phyloP scores from a whole-genome alignment of 192 early-diverging fungal genomes.

The Linderina pennispora region DNA sequence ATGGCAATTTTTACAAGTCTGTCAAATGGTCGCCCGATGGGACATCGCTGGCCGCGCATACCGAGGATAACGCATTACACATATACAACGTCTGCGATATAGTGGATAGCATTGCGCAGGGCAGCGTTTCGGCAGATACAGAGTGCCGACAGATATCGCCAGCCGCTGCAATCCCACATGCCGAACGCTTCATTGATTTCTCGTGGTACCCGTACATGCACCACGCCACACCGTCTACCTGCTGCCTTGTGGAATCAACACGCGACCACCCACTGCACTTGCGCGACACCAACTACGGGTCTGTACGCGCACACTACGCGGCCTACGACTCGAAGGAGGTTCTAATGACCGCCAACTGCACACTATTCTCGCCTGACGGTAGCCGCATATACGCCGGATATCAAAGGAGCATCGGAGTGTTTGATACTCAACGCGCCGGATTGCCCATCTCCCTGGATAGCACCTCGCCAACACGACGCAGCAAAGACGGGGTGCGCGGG shows the following conservation, averaged over 20 bases:
- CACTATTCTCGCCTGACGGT: conserved; percentile 65
- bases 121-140: neutral
- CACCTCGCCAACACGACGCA: conserved; percentile 57
- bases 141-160: too few species aligned
- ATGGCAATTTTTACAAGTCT: conserved; percentile 7
- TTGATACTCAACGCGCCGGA: conserved; percentile 64
- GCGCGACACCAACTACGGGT: conserved; percentile 51
- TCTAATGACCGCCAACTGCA: conserved; percentile 56
- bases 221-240: conserved; percentile 47
- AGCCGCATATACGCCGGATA: conserved; percentile 65
- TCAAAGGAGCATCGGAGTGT: conserved; percentile 58
- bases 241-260: conserved; percentile 55
- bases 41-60: conserved; percentile 12
- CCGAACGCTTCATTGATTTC: conserved; percentile 7
- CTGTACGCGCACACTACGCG: conserved; percentile 61
- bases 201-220: conserved; percentile 37
- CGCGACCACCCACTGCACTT: conserved; percentile 75
- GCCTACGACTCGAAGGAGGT: conserved; percentile 60
- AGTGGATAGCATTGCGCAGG: conserved; percentile 1
- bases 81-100: conserved; percentile 7
- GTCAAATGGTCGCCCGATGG: conserved; percentile 43
- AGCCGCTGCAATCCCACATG: neutral
- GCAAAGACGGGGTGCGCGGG: conserved; percentile 69
- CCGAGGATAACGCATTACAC: conserved; percentile 19
- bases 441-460: conserved; percentile 37